A percentile compares a stretch with the other conserved stretches of the same genome.
These are phyloP conservation scores for Eimeria necatrix DNA, from an alignment of 169 alveolate species.

Conservation along the genomic window DNA sequence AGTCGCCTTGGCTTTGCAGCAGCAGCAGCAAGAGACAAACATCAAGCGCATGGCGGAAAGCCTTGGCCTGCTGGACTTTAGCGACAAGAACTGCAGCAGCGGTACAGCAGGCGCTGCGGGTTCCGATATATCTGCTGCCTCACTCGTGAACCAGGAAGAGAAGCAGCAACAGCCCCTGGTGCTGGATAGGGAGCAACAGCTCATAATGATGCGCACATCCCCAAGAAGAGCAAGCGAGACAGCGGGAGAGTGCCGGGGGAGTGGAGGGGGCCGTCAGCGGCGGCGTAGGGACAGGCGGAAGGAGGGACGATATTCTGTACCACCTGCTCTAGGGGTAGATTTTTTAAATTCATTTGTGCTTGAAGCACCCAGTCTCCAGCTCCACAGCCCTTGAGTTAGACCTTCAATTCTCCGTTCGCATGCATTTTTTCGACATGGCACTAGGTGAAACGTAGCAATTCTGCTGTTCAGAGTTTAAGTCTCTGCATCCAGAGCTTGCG, in stretches of 20 bases:
- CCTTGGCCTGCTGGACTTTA: constrained; percentile 55
- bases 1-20: constrained; percentile 14
- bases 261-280: constrained; percentile 39
- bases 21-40: constrained; percentile 66
- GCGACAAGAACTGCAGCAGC: background rate
- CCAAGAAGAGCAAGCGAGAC: background rate
- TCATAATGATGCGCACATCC: constrained; percentile 4
- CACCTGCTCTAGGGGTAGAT: background rate
- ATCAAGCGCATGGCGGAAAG: constrained; percentile 46
- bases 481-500: background rate
- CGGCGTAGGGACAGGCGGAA: constrained; percentile 51
- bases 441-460: too few relatives aligned
- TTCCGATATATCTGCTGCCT: background rate
- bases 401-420: background rate
- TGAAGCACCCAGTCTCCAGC: too few relatives aligned
- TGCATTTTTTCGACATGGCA: too few relatives aligned
- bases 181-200: constrained; percentile 47
- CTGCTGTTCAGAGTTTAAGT: background rate
- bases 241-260: background rate
- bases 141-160: background rate
- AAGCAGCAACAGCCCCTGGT: constrained; percentile 6
- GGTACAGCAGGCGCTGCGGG: background rate
- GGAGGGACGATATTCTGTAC: constrained; percentile 10
- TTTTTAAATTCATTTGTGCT: background rate
- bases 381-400: too few relatives aligned